Percentiles rank a stretch among this genome's conserved stretches.
These are phyloP conservation scores for Cerrena zonata DNA, from an alignment of 1,284 basidiomycete species.

Conservation along the genomic window DNA sequence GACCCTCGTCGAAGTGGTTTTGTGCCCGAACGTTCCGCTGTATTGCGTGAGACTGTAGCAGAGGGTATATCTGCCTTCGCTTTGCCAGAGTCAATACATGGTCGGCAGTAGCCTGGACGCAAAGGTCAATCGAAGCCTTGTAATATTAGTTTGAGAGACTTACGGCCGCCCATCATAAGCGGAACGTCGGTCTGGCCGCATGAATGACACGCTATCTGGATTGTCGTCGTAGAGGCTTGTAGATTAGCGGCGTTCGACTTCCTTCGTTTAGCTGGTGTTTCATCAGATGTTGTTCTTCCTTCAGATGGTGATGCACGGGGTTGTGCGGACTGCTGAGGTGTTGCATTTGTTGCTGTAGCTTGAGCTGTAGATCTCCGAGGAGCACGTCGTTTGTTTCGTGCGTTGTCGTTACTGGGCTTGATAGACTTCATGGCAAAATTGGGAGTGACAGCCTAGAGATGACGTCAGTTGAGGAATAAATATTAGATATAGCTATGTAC, in stretches of 20 bases:
- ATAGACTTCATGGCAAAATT: constrained; percentile 51
- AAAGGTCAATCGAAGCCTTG: constrained; percentile 8
- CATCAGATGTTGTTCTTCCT: background rate
- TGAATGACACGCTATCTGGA: constrained; percentile 47
- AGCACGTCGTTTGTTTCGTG: constrained; percentile 2
- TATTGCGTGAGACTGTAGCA: background rate
- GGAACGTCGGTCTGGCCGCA: constrained; percentile 67
- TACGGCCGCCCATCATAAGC: constrained; percentile 63
- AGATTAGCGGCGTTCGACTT: background rate
- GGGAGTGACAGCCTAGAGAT: constrained; percentile 39
- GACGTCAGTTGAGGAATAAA: background rate
- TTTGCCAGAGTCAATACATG: constrained; percentile 49
- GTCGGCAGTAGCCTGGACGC: constrained; percentile 31
- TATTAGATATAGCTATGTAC: constrained; percentile 13
- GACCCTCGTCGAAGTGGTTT: background rate
- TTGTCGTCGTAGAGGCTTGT: constrained; percentile 14
- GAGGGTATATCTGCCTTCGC: constrained; percentile 15
- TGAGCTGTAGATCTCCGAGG: background rate
- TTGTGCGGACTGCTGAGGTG: background rate
- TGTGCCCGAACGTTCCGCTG: background rate
- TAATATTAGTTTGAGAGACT: constrained; percentile 25
- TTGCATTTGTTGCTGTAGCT: constrained; percentile 3
- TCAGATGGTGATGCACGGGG: background rate
- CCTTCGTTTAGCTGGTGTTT: constrained; percentile 17
- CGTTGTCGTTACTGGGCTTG: constrained; percentile 27